Conservation (phyloP, 2,329 filamentous ascomycete species). For the Penicillium polonicum region DNA sequence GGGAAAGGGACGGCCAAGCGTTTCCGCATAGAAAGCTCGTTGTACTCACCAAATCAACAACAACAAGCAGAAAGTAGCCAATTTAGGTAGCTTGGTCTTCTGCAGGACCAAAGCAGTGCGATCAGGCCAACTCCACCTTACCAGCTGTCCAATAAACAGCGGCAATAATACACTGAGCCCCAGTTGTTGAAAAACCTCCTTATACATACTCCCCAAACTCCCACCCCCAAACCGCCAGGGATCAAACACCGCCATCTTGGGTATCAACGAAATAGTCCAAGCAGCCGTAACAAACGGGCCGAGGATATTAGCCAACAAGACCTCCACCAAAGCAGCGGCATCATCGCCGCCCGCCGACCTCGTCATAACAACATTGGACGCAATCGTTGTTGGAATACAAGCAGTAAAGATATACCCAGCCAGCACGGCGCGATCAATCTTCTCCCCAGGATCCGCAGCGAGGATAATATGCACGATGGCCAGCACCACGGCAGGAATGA, state of each 20-base stretch:
- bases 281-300: conserved; percentile 67
- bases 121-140: conserved; percentile 58
- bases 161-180: conserved; percentile 67
- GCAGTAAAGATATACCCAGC: conserved; percentile 66
- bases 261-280: conserved; percentile 58
- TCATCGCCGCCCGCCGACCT: conserved; percentile 66
- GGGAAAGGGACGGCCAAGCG: background rate
- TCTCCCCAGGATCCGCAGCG: conserved; percentile 44
- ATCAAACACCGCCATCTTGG: conserved; percentile 37
- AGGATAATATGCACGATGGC: conserved; percentile 54
- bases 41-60: conserved; percentile 55
- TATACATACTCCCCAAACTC: conserved; percentile 62
- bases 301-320: conserved; percentile 67
- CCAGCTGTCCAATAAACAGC: conserved; percentile 59
- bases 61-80: conserved; percentile 47
- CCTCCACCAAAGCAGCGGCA: conserved; percentile 64
- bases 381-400: conserved; percentile 71
- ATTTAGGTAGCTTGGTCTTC: conserved; percentile 53
- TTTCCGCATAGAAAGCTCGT: background rate
- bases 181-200: conserved; percentile 65
- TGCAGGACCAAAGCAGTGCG: conserved; percentile 43
- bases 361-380: conserved; percentile 74
- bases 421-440: conserved; percentile 63
- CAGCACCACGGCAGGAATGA: conserved; percentile 64
- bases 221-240: conserved; percentile 48